These are phyloP conservation scores for Dicorynia guianensis DNA, from an alignment of 306 rosid species.

Conservation along the genomic window DNA sequence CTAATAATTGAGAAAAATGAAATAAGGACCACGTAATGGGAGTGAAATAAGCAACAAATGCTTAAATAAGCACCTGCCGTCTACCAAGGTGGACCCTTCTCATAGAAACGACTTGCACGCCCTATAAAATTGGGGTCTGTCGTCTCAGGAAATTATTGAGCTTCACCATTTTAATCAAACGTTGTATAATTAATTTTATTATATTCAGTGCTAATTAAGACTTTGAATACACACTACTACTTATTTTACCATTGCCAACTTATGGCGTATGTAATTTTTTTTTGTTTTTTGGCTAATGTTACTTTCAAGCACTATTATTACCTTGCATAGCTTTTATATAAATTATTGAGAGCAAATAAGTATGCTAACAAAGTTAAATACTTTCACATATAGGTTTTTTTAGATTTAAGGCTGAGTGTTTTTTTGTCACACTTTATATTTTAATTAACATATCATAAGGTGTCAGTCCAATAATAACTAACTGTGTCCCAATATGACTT, in stretches of 20 bases:
- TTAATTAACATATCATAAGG: too few relatives aligned
- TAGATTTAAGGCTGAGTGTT: too few relatives aligned
- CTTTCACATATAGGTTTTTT: too few relatives aligned
- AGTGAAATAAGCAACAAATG: conserved; percentile 29
- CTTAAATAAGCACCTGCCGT: too few relatives aligned
- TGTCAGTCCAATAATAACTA: too few relatives aligned
- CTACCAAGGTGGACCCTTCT: neutral
- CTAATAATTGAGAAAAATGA: conserved; percentile 31
- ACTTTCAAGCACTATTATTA: conserved; percentile 40
- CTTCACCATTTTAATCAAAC: conserved; percentile 15
- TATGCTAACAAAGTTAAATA: too few relatives aligned
- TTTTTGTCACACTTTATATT: too few relatives aligned
- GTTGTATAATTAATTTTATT: too few relatives aligned
- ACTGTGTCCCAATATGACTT: too few relatives aligned
- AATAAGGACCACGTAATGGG: neutral
- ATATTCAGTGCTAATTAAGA: too few relatives aligned
- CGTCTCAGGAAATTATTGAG: conserved; percentile 36
- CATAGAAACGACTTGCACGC: conserved; percentile 29
- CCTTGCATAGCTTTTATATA: conserved; percentile 47
- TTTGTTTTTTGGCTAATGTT: conserved; percentile 34
- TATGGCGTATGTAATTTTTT: conserved; percentile 37
- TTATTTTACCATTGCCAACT: conserved; percentile 37
- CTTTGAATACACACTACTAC: conserved; percentile 31
- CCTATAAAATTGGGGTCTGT: conserved; percentile 34
- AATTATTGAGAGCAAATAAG: conserved; percentile 40